Conservation (phyloP, 1,284 basidiomycete species). For the Earliella scabrosa region DNA sequence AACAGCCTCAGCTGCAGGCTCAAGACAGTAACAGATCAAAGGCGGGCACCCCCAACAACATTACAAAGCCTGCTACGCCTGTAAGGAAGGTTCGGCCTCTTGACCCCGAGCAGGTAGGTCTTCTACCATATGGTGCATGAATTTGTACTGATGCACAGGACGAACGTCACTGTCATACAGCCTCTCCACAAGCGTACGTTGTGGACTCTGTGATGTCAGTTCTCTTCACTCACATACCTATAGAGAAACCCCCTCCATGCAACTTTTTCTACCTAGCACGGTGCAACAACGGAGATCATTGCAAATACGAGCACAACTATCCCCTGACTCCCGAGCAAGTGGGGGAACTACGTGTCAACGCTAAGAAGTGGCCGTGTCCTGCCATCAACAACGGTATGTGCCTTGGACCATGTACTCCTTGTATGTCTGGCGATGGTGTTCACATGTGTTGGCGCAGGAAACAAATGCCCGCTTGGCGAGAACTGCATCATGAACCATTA, state of each 20-base stretch:
- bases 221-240: background rate
- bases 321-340: conserved; percentile 38
- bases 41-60: conserved; percentile 18
- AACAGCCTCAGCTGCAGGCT: conserved; percentile 21
- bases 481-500: conserved; percentile 38
- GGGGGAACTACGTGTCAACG: conserved; percentile 38
- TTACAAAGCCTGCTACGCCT: conserved; percentile 13
- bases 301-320: conserved; percentile 47
- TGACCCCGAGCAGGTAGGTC: conserved; percentile 28
- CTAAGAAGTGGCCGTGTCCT: conserved; percentile 47
- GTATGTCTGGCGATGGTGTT: background rate
- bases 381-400: conserved; percentile 36
- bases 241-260: conserved; percentile 46
- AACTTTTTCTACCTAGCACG: conserved; percentile 45
- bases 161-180: conserved; percentile 19
- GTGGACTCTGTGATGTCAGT: background rate
- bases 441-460: conserved; percentile 23
- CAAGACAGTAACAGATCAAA: conserved; percentile 33
- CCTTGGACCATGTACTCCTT: background rate
- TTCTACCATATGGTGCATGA: background rate
- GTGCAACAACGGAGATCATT: conserved; percentile 41
- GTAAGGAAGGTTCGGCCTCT: conserved; percentile 15
- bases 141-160: background rate
- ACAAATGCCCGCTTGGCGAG: conserved; percentile 36
- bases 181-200: conserved; percentile 38